These are phyloP conservation scores for Lavandula angustifolia DNA, from an alignment of 257 asterid genomes.

Conservation along the genomic window DNA sequence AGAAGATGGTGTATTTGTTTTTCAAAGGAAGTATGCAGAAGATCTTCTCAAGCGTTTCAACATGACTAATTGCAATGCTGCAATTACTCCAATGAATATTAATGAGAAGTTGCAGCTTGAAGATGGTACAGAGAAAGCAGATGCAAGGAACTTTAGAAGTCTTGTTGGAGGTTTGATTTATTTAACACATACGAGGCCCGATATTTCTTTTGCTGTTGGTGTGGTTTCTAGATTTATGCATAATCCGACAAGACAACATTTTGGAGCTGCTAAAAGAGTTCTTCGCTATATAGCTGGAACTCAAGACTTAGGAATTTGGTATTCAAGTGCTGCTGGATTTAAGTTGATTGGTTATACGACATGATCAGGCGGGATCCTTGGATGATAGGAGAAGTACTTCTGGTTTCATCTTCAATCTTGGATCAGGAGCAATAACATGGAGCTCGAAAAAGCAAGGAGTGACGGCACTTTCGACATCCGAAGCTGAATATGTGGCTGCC, in stretches of 20 bases:
- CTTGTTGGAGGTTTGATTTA: too few relatives aligned
- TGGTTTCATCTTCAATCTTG: not conserved
- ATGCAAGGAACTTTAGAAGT: not conserved
- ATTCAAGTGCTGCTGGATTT: not conserved
- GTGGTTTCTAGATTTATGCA: not conserved
- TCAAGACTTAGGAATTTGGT: too few relatives aligned
- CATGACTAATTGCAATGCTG: not conserved
- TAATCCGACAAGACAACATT: too few relatives aligned
- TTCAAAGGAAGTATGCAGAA: not conserved
- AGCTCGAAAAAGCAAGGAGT: not conserved
- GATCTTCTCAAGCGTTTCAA: not conserved
- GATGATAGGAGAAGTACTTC: not conserved
- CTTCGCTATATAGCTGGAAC: conserved; percentile 10
- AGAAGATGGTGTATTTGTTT: not conserved
- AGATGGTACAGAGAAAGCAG: not conserved
- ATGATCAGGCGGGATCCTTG: not conserved
- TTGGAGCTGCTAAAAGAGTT: not conserved
- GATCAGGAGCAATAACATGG: not conserved
- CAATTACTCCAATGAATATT: not conserved
- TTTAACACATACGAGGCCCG: not conserved
- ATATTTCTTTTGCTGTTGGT: conserved; percentile 13
- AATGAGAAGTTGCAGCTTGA: not conserved
- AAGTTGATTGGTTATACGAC: not conserved
- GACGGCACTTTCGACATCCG: not conserved
- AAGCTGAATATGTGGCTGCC: not conserved